Conservation (phyloP, 2,329 filamentous ascomycete genomes). For the Aspergillus pseudotamarii region DNA sequence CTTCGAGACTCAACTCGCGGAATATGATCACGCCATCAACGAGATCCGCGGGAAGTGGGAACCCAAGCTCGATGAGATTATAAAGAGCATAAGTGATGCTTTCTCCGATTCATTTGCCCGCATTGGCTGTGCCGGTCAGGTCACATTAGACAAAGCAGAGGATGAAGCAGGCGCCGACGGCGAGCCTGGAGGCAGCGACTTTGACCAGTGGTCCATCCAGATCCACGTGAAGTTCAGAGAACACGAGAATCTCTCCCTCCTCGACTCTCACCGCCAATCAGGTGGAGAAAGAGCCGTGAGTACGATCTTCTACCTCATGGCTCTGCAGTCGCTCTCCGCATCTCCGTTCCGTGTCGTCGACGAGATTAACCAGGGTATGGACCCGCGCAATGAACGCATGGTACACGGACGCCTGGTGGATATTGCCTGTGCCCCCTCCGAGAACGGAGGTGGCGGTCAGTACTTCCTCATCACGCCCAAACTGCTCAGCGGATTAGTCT, state of each 20-base stretch:
- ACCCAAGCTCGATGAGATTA: conserved; percentile 74
- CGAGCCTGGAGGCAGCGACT: conserved; percentile 64
- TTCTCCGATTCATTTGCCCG: conserved; percentile 93
- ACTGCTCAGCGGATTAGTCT: conserved; percentile 79
- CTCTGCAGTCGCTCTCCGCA: conserved; percentile 87
- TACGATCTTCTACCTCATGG: conserved; percentile 99
- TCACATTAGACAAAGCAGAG: conserved; percentile 75
- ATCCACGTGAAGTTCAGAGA: conserved; percentile 95
- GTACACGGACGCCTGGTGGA: conserved; percentile 98
- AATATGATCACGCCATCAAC: conserved; percentile 61
- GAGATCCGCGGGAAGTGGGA: conserved; percentile 77
- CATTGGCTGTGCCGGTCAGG: conserved; percentile 92
- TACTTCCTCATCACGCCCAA: conserved; percentile 99
- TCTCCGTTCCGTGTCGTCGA: conserved; percentile 97
- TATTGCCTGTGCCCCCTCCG: conserved; percentile 73
- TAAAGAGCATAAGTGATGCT: conserved; percentile 81
- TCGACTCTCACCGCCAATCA: conserved; percentile 91
- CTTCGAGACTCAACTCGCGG: conserved; percentile 58
- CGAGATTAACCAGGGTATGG: conserved; percentile 99
- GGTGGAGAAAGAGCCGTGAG: conserved; percentile 95
- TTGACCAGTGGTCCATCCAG: conserved; percentile 90
- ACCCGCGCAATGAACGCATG: conserved; percentile 96
- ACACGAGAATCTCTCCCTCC: conserved; percentile 77
- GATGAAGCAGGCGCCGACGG: conserved; percentile 36
- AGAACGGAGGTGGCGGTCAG: conserved; percentile 58